Evolutionary conservation across 768 basidiomycete genomes (phyloP).

Genomic region (Chlorophyllum brunneum): DNA sequence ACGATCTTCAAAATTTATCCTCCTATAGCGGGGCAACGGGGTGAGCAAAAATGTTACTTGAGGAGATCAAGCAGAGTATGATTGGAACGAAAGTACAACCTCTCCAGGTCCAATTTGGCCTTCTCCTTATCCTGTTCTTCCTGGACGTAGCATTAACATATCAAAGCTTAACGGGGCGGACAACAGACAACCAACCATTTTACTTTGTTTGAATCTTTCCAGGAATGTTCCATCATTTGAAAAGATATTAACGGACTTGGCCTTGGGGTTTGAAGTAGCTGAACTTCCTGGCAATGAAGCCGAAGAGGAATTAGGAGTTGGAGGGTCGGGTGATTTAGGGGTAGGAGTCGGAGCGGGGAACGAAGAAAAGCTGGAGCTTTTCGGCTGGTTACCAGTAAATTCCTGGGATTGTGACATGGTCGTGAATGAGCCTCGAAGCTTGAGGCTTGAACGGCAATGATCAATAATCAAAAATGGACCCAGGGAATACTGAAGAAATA

Average conservation of each 20-base stretch:
- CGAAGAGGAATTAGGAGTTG: neutral
- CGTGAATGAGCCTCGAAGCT: too few relatives aligned
- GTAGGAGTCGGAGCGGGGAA: neutral
- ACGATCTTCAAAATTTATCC: slow-evolving; percentile 55
- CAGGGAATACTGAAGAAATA: too few relatives aligned
- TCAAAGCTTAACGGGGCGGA: slow-evolving; percentile 10
- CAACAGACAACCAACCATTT: slow-evolving; percentile 42
- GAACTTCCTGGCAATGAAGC: neutral
- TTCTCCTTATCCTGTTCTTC: slow-evolving; percentile 59
- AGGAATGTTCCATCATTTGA: slow-evolving; percentile 69
- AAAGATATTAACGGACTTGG: slow-evolving; percentile 51
- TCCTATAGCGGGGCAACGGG: slow-evolving; percentile 36
- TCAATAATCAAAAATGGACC: too few relatives aligned
- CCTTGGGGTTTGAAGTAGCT: slow-evolving; percentile 32
- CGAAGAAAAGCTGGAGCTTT: neutral
- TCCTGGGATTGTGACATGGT: too few relatives aligned
- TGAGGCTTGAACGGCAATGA: too few relatives aligned
- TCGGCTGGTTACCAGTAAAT: too few relatives aligned
- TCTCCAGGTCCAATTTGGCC: slow-evolving; percentile 45
- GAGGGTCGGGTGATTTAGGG: neutral
- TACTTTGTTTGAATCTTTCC: slow-evolving; percentile 55
- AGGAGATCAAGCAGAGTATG: too few relatives aligned
- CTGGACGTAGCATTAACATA: slow-evolving; percentile 24
- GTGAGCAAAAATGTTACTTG: too few relatives aligned
- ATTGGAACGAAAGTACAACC: slow-evolving; percentile 38